phyloP scores from a whole-genome alignment of 1,284 basidiomycete genomes.

The Ustilago shanxiensis region DNA sequence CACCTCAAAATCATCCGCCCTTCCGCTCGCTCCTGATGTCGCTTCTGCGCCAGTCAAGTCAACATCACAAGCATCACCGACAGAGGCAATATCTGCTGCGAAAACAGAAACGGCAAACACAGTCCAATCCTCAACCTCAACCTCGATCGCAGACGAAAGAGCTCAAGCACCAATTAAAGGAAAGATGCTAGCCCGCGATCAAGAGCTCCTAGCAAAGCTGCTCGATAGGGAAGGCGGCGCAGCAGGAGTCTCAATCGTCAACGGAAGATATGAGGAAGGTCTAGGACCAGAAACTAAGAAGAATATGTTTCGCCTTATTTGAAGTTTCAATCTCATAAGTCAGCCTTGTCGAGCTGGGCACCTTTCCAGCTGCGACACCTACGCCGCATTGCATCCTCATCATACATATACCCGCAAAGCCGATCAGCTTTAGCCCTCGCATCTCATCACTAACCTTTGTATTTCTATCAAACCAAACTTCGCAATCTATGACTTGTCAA shows the following conservation, averaged over 20 bases:
- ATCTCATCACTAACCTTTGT: background rate
- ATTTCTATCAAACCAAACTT: background rate
- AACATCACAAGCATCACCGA: background rate
- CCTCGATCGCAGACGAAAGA: constrained; percentile 1
- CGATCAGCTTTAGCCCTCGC: background rate
- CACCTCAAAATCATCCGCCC: background rate
- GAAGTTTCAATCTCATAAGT: background rate
- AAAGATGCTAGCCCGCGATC: constrained; percentile 45
- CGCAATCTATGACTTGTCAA: background rate
- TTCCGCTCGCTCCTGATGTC: background rate
- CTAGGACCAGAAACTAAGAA: constrained; percentile 55
- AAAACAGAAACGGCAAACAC: background rate
- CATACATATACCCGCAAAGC: constrained; percentile 10
- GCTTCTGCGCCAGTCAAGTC: no score
- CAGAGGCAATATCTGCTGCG: background rate
- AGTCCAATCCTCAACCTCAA: background rate
- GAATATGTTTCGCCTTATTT: constrained; percentile 60
- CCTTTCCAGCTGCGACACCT: no score
- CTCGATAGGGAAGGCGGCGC: constrained; percentile 51
- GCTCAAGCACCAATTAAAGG: constrained; percentile 5
- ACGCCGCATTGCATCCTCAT: background rate
- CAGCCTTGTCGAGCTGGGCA: no score
- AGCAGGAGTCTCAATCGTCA: constrained; percentile 44
- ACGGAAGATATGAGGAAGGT: constrained; percentile 53
- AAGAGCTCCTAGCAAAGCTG: constrained; percentile 45